Evolutionary conservation across 2,329 filamentous ascomycete genomes (phyloP).

Genomic region (Diaporthe citri): DNA sequence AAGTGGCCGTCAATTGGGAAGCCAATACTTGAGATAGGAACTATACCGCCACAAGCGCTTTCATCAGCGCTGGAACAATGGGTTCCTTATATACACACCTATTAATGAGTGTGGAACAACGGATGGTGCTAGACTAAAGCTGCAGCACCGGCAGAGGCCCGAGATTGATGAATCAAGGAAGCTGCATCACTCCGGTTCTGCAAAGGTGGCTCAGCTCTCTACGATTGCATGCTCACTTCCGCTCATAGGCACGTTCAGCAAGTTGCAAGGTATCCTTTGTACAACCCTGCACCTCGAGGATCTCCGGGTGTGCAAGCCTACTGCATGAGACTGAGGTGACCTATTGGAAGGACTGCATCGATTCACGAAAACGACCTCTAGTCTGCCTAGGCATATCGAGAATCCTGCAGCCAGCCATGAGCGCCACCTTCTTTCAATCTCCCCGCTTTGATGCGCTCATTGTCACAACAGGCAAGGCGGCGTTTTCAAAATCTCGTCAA

Average conservation of each 20-base stretch:
- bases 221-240: neutral
- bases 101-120: neutral
- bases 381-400: neutral
- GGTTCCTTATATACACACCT: neutral
- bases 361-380: neutral
- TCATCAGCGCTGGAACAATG: no score
- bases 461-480: neutral
- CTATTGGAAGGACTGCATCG: neutral
- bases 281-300: neutral
- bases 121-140: neutral
- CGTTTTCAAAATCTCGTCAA: neutral
- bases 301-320: neutral
- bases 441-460: neutral
- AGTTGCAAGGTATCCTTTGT: neutral
- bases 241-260: neutral
- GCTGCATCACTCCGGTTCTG: neutral
- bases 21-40: no score
- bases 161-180: neutral
- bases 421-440: no score
- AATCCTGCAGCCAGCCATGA: neutral
- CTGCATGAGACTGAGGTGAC: neutral
- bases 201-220: neutral
- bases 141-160: neutral
- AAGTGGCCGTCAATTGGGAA: neutral
- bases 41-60: neutral